phyloP scores from a whole-genome alignment of 2,329 filamentous ascomycete genomes.

The Gnomoniopsis smithogilvyi region DNA sequence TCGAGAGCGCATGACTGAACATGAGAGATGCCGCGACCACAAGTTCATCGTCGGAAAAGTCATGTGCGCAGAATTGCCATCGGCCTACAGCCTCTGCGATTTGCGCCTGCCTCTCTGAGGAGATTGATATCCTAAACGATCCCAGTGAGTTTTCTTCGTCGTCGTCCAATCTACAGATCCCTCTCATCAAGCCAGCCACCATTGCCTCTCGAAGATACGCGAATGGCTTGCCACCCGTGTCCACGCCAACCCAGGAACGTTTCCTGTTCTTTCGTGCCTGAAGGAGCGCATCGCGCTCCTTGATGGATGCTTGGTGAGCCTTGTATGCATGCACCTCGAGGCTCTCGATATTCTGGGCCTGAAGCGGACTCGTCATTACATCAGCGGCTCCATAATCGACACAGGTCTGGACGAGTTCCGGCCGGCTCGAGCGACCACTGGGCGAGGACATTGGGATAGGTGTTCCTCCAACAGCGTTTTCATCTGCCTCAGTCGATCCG shows the following conservation, averaged over 20 bases:
- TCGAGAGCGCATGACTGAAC: constrained; percentile 80
- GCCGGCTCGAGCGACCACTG: not conserved
- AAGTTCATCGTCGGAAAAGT: constrained; percentile 86
- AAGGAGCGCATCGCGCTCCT: constrained; percentile 69
- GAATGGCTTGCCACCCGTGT: constrained; percentile 75
- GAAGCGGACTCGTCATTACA: constrained; percentile 77
- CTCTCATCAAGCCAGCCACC: constrained; percentile 86
- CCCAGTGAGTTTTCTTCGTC: constrained; percentile 48
- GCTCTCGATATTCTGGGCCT: constrained; percentile 68
- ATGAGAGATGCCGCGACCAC: constrained; percentile 82
- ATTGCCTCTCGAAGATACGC: constrained; percentile 88
- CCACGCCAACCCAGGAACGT: constrained; percentile 86
- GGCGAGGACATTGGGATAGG: not conserved
- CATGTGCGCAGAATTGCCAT: constrained; percentile 89
- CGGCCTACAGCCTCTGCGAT: constrained; percentile 69
- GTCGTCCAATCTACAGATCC: constrained; percentile 72
- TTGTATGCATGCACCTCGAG: constrained; percentile 82
- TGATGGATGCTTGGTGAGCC: constrained; percentile 70
- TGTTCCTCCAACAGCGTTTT: constrained; percentile 4
- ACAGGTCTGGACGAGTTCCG: constrained; percentile 50
- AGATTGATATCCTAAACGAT: constrained; percentile 54
- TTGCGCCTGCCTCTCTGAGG: constrained; percentile 59
- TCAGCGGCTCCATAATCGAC: constrained; percentile 85
- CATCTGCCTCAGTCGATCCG: not conserved
- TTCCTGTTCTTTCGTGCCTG: constrained; percentile 74